Percentiles rank a stretch among this genome's conserved stretches.
Conservation (phyloP, 371 early-diverging fungal genomes). For the Parasitella parasitica region DNA sequence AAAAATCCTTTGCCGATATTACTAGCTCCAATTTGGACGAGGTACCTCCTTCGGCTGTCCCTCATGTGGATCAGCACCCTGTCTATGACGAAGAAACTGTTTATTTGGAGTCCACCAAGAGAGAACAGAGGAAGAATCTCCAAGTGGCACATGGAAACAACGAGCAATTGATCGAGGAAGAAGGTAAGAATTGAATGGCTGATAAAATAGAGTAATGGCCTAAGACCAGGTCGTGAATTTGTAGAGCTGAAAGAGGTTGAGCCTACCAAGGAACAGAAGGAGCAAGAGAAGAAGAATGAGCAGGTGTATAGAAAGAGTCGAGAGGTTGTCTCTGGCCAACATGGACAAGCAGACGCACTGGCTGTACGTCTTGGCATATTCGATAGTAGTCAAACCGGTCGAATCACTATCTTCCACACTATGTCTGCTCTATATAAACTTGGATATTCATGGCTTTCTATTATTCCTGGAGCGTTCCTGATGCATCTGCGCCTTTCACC, state of each 20-base stretch:
- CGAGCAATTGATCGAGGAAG: conserved; percentile 21
- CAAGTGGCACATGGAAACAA: conserved; percentile 20
- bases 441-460: conserved; percentile 38
- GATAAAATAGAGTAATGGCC: too few relatives aligned
- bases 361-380: conserved; percentile 22
- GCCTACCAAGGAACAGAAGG: conserved; percentile 15
- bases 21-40: conserved; percentile 35
- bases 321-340: not conserved
- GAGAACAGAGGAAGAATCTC: conserved; percentile 32
- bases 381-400: conserved; percentile 26
- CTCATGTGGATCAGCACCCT: conserved; percentile 29
- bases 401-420: conserved; percentile 38
- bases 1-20: conserved; percentile 37
- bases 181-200: conserved; percentile 12
- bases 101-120: conserved; percentile 20
- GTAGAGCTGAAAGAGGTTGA: conserved; percentile 10
- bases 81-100: conserved; percentile 42
- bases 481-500: conserved; percentile 46
- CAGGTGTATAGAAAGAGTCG: conserved; percentile 1
- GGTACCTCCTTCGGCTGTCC: conserved; percentile 41
- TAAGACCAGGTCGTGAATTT: too few relatives aligned
- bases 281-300: conserved; percentile 7
- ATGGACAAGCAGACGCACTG: conserved; percentile 3
- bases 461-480: conserved; percentile 36
- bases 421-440: conserved; percentile 40